Evolutionary conservation across 495 filamentous ascomycete species (phyloP).

Genomic region (Penicillium antarcticum): DNA sequence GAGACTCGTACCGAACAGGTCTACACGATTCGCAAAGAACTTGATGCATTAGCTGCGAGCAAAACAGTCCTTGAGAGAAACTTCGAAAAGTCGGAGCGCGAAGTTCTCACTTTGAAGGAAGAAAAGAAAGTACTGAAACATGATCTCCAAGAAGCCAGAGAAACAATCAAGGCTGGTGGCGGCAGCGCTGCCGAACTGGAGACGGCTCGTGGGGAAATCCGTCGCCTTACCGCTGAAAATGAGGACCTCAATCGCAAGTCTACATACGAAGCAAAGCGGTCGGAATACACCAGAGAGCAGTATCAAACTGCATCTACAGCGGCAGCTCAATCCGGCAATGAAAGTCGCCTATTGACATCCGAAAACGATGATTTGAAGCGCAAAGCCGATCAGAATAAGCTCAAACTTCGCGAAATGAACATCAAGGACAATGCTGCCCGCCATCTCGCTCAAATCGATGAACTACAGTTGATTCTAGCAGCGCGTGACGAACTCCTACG

Average conservation of each 20-base stretch:
- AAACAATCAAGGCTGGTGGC: constrained; percentile 45
- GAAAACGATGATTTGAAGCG: constrained; percentile 47
- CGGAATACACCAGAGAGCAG: constrained; percentile 57
- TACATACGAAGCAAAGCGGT: constrained; percentile 48
- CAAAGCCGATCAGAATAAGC: constrained; percentile 49
- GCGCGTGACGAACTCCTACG: constrained; percentile 47
- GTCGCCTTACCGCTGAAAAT: constrained; percentile 39
- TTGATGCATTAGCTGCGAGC: constrained; percentile 22
- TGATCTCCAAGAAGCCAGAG: constrained; percentile 47
- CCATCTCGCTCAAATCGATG: constrained; percentile 39
- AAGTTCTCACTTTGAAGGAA: constrained; percentile 47
- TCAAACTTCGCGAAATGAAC: constrained; percentile 51
- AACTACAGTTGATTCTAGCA: constrained; percentile 44
- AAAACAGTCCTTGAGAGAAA: constrained; percentile 29
- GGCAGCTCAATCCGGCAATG: constrained; percentile 46
- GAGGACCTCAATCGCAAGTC: constrained; percentile 44
- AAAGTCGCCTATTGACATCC: constrained; percentile 46
- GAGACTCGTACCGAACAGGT: constrained; percentile 37
- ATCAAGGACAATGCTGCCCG: constrained; percentile 33
- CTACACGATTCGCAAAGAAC: constrained; percentile 37
- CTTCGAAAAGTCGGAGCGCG: constrained; percentile 37
- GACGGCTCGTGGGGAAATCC: constrained; percentile 40
- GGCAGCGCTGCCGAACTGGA: constrained; percentile 51
- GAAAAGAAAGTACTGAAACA: constrained; percentile 44
- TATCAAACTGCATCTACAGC: constrained; percentile 63